A percentile compares a stretch with the other conserved stretches of the same genome.
phyloP scores from a whole-genome alignment of 2,329 filamentous ascomycete genomes.

The Neophaeococcomyces aloes region DNA sequence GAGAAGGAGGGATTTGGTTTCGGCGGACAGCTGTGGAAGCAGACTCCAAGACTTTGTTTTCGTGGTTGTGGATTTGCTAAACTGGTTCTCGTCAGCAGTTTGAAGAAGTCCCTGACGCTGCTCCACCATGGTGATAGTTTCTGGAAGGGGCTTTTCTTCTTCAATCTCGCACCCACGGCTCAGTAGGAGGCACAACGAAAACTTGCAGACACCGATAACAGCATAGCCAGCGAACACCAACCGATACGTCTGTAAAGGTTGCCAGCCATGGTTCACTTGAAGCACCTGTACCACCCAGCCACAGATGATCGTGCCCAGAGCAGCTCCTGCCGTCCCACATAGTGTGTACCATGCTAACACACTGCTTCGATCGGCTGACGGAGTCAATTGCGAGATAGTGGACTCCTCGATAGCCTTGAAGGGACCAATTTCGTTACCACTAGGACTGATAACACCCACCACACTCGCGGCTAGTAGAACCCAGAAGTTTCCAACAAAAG shows the following conservation, averaged over 20 bases:
- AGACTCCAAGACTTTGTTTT: slow-evolving; percentile 21
- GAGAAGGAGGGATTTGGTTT: slow-evolving; percentile 44
- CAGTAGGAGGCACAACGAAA: slow-evolving; percentile 42
- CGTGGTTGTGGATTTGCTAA: too few species aligned
- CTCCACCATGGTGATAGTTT: background rate
- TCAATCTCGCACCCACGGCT: slow-evolving; percentile 36
- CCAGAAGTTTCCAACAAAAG: slow-evolving; percentile 48
- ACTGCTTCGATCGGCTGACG: slow-evolving; percentile 45
- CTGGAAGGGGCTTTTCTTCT: background rate
- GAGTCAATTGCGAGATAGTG: slow-evolving; percentile 51
- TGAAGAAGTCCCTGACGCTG: slow-evolving; percentile 2
- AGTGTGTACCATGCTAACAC: slow-evolving; percentile 55
- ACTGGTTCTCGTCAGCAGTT: background rate
- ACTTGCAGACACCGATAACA: slow-evolving; percentile 46
- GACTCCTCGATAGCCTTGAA: slow-evolving; percentile 59
- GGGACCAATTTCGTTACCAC: slow-evolving; percentile 55
- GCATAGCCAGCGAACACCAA: slow-evolving; percentile 50
- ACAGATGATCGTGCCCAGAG: slow-evolving; percentile 48
- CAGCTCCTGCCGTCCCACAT: slow-evolving; percentile 48
- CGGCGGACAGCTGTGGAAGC: slow-evolving; percentile 47
- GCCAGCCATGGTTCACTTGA: slow-evolving; percentile 34
- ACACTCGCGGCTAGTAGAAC: slow-evolving; percentile 48
- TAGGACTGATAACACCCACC: slow-evolving; percentile 50
- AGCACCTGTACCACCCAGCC: slow-evolving; percentile 51
- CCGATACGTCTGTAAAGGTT: slow-evolving; percentile 40